phyloP scores from a whole-genome alignment of 257 asterid genomes.

The Thymus mandschuricus region DNA sequence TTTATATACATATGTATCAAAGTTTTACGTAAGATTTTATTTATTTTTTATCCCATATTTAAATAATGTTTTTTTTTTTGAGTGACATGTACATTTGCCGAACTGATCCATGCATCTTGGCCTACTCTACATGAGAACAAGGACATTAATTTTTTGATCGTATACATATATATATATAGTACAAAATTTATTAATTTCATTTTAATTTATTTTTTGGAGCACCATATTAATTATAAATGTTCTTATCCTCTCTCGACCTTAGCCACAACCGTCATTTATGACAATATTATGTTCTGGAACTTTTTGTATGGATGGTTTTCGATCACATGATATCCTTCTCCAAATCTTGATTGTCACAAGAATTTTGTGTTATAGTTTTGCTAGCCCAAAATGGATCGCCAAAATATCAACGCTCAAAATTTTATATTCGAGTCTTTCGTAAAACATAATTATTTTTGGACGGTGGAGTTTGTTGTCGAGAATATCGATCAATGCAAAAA shows the following conservation, averaged over 20 bases:
- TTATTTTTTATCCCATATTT: too few species aligned
- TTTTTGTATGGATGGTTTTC: not conserved
- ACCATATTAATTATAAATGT: not conserved
- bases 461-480: too few species aligned
- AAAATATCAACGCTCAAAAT: too few species aligned
- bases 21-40: too few species aligned
- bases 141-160: not conserved
- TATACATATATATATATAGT: not conserved
- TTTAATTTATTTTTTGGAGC: not conserved
- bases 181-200: not conserved
- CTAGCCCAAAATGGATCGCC: too few species aligned
- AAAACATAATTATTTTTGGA: too few species aligned
- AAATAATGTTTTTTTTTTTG: too few species aligned
- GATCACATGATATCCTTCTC: not conserved
- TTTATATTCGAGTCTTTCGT: too few species aligned
- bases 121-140: not conserved
- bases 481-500: too few species aligned
- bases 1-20: too few species aligned
- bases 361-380: too few species aligned
- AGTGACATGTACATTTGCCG: not conserved
- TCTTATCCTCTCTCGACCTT: not conserved
- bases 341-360: not conserved
- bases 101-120: not conserved
- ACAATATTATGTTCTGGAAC: not conserved
- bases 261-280: not conserved